A percentile compares a stretch with the other conserved stretches of the same genome.
phyloP scores from a whole-genome alignment of 176 grass and related monocot species.

The Sorghum bicolor region Sorghum_bicolor_NCBIv3 NC_012870.2:31653001-31653500 shows the following conservation, averaged over 20 bases:
- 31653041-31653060: conserved; percentile 14
- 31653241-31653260: conserved; percentile 38
- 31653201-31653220: conserved; percentile 94
- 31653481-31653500: conserved; percentile 86
- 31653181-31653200: conserved; percentile 97
- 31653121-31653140: conserved; percentile 70
- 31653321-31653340: conserved; percentile 94
- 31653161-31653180: conserved; percentile 96
- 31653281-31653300: neutral
- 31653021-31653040: neutral
- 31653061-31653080: neutral
- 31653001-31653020: neutral
- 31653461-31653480: conserved; percentile 85
- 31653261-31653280: conserved; percentile 6
- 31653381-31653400: conserved; percentile 88
- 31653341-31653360: conserved; percentile 78
- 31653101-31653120: conserved; percentile 15
- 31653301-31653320: conserved; percentile 48
- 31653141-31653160: conserved; percentile 91
- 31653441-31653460: conserved; percentile 82
- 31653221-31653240: conserved; percentile 90
- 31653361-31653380: conserved; percentile 95
- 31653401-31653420: conserved; percentile 98
- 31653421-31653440: conserved; percentile 98
- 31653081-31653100: conserved; percentile 4